Percentiles rank a stretch among this genome's conserved stretches.
Conservation (phyloP, 169 alveolate species). For the Eimeria sp. region DNA sequence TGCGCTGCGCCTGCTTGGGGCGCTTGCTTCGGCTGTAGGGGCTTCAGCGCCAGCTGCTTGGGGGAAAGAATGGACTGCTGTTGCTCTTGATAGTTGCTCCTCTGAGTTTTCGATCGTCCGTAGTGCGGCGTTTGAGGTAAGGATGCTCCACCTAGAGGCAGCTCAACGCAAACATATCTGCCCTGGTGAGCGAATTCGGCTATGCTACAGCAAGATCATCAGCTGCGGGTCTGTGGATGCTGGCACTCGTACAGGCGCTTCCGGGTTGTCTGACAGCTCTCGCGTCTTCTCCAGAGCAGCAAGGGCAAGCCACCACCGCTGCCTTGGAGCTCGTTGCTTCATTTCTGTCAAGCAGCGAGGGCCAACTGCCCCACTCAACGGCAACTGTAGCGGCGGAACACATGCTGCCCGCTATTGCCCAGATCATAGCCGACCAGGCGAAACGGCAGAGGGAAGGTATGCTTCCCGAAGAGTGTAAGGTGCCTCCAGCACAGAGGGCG, state of each 20-base stretch:
- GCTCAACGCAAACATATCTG: not conserved
- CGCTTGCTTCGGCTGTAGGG: slow-evolving; percentile 61
- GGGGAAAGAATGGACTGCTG: slow-evolving; percentile 75
- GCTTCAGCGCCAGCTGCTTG: slow-evolving; percentile 26
- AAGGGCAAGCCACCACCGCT: slow-evolving; percentile 46
- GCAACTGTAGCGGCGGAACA: slow-evolving; percentile 41
- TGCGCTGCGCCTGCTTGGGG: slow-evolving; percentile 75
- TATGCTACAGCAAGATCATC: not conserved
- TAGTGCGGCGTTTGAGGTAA: slow-evolving; percentile 69
- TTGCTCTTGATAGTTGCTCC: slow-evolving; percentile 39
- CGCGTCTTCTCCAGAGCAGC: slow-evolving; percentile 45
- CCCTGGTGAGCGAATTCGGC: not conserved
- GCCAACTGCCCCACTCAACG: slow-evolving; percentile 25
- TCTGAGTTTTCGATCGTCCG: slow-evolving; percentile 73
- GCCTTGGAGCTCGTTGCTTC: slow-evolving; percentile 58
- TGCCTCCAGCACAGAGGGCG: slow-evolving; percentile 36
- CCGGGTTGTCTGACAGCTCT: slow-evolving; percentile 52
- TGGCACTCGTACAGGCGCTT: slow-evolving; percentile 15
- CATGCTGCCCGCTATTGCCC: slow-evolving; percentile 63
- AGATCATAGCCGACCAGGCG: slow-evolving; percentile 63
- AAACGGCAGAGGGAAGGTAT: slow-evolving; percentile 49
- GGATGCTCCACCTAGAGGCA: not conserved
- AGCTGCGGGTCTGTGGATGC: not conserved
- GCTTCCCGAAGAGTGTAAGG: slow-evolving; percentile 46
- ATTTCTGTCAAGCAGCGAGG: slow-evolving; percentile 38